Evolutionary conservation across 768 basidiomycete species (phyloP), one percentile per base, ranked within the genome.

Genomic region (Neoboletus magnificus): DNA sequence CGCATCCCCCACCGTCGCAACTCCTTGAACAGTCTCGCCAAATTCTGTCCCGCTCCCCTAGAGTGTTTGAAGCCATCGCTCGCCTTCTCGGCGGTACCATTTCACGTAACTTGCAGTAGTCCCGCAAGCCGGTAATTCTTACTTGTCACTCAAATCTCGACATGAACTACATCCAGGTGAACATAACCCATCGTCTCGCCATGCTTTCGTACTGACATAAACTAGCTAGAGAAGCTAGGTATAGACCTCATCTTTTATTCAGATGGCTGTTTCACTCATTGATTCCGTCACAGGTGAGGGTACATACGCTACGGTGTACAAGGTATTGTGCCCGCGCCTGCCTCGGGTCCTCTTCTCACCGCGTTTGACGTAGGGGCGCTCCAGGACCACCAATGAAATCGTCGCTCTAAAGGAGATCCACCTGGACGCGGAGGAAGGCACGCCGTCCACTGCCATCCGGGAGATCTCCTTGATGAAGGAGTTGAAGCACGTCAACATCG

Each of bases 391-490:
- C n/a, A 97, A 97, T 65, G 97, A 98, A 73, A 93, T 97, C 50
- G 97, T 99, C 18, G 97, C 97, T 13, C 74, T 99, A 54, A 99
- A 99, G 73, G 97, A 99, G 77, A 99, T 99, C 61, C 95, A 98
- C 67, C 89, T 99, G 57, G 97, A 99, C 77, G 91, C 97, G 5
- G 97, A 99, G 74, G 97, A 99, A 76, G 97, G 97, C 33, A 99
- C 97, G 0, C 97, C 97, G 32, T 94, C 91, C 44, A 99, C 97
- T 15, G 97, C 97, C 52, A 99, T 99, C 71, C 88, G 97, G 45
- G 97, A 99, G 79, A 98, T 99, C 66, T 95, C 92, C 40, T 82
- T 98, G 62, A 98, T 98, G 95, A 98, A 99, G 72, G 97, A 99
- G 71, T 86, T 99, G 66, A 97, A 97, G 73, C 97, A 99, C 66